These are phyloP conservation scores for Fereydounia khargensis DNA, from an alignment of 1,284 basidiomycete species.

Conservation along the genomic window DNA sequence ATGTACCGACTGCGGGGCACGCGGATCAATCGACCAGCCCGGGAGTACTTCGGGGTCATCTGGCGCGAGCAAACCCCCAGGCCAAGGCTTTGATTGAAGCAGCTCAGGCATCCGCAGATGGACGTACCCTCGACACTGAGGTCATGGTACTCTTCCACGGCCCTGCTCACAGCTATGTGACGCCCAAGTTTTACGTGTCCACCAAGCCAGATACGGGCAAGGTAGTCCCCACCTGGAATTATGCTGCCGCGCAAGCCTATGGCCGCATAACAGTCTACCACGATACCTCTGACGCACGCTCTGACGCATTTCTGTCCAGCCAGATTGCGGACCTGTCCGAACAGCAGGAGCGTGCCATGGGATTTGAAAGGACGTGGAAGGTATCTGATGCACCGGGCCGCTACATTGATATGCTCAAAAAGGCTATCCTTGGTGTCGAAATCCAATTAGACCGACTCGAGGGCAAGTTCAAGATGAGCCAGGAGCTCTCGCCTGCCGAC, in stretches of 20 bases:
- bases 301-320: neutral
- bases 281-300: neutral
- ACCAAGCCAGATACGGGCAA: conserved; percentile 31
- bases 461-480: conserved; percentile 59
- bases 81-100: conserved; percentile 18
- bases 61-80: conserved; percentile 31
- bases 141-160: conserved; percentile 19
- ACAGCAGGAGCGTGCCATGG: conserved; percentile 13
- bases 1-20: conserved; percentile 1
- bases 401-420: conserved; percentile 58
- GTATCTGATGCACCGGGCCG: conserved; percentile 57
- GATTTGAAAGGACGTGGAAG: conserved; percentile 53
- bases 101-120: neutral
- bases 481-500: conserved; percentile 58
- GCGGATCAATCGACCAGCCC: neutral
- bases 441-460: conserved; percentile 58
- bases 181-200: conserved; percentile 22
- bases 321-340: conserved; percentile 9
- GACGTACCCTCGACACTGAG: neutral
- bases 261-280: conserved; percentile 4
- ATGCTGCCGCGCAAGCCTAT: conserved; percentile 28
- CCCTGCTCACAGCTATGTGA: conserved; percentile 17
- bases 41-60: conserved; percentile 15
- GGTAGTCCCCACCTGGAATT: conserved; percentile 39
- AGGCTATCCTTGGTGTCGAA: conserved; percentile 59